Conservation (phyloP, 805 yeast species). For the Candida fluviatilis region DNA sequence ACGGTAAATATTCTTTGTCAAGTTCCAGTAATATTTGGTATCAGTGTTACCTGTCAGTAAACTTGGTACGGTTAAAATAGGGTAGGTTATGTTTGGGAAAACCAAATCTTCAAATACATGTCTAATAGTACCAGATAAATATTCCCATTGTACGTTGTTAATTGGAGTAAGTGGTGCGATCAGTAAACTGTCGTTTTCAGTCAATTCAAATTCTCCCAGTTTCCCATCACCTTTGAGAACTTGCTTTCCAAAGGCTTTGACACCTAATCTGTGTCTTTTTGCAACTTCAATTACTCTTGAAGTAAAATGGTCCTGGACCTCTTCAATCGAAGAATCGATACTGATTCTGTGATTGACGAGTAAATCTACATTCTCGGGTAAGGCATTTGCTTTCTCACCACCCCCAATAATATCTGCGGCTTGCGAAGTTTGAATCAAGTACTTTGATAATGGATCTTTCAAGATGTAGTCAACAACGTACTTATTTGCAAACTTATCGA, state of each 20-base stretch:
- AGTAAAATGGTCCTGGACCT: conserved; percentile 18
- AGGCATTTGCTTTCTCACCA: conserved; percentile 39
- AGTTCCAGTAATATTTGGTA: conserved; percentile 59
- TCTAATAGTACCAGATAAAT: conserved; percentile 41
- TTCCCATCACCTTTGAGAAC: conserved; percentile 14
- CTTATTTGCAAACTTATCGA: conserved; percentile 29
- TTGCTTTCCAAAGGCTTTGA: conserved; percentile 32
- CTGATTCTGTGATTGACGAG: conserved; percentile 35
- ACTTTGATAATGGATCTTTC: conserved; percentile 19
- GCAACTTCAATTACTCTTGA: conserved; percentile 24
- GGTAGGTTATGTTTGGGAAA: conserved; percentile 25
- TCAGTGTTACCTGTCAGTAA: conserved; percentile 71
- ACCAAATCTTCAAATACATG: conserved; percentile 44
- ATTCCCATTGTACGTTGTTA: conserved; percentile 35
- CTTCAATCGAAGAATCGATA: conserved; percentile 23
- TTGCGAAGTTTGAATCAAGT: conserved; percentile 32
- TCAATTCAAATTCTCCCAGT: conserved; percentile 13
- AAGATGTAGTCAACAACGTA: conserved; percentile 21
- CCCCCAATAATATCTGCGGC: conserved; percentile 33
- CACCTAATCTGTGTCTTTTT: conserved; percentile 19
- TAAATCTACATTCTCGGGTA: conserved; percentile 30
- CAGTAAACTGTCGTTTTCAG: conserved; percentile 21
- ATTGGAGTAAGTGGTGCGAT: conserved; percentile 47
- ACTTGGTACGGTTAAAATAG: conserved; percentile 51
- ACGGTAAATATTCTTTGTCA: conserved; percentile 60